Conservation (phyloP, 176 grass and related monocot genomes). For the Cenchrus purpureus region DNA sequence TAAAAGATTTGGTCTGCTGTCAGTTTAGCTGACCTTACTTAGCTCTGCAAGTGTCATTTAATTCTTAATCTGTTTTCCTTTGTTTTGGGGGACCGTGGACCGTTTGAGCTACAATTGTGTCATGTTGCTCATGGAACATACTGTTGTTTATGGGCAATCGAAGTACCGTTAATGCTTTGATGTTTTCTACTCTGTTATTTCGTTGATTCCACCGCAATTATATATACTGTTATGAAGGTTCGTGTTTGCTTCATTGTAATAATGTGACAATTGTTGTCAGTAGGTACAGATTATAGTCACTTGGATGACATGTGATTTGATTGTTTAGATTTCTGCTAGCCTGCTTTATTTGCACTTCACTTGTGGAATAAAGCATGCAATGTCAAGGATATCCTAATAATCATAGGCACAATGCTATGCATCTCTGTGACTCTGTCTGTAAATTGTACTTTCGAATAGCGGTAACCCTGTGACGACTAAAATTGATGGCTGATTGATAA, state of each 20-base stretch:
- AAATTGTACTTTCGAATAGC: neutral
- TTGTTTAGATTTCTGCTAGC: too few relatives aligned
- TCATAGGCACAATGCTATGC: neutral
- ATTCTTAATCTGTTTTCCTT: neutral
- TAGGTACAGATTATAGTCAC: neutral
- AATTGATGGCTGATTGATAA: neutral
- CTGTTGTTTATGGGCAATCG: conserved; percentile 27
- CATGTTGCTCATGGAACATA: neutral
- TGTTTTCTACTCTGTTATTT: neutral
- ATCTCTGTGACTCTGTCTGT: neutral
- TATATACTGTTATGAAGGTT: neutral
- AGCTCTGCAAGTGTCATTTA: conserved; percentile 24
- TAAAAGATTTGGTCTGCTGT: conserved; percentile 12
- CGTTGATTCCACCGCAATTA: neutral
- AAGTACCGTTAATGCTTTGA: neutral
- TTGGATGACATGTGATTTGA: too few relatives aligned
- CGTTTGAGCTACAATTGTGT: neutral
- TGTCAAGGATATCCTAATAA: neutral
- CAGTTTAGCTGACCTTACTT: neutral
- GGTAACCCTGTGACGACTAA: neutral
- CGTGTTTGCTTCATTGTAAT: neutral
- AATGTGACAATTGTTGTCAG: neutral
- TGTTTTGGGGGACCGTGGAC: neutral
- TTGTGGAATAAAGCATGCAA: too few relatives aligned
- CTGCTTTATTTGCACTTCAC: too few relatives aligned